phyloP scores from a whole-genome alignment of 129 eudicot genomes.

The Flaveria bidentis region DNA sequence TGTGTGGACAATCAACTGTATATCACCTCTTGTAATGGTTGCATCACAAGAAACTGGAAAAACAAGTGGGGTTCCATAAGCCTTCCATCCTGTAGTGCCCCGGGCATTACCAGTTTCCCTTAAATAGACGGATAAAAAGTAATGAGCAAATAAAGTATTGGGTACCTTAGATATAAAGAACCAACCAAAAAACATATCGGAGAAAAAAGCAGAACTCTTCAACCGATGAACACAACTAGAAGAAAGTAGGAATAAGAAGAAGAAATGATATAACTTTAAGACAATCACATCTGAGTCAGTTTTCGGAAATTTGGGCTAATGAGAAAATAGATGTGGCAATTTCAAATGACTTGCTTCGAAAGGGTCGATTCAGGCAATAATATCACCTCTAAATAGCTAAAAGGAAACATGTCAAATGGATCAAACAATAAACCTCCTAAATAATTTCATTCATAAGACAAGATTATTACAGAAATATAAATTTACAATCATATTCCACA shows the following conservation, averaged over 20 bases:
- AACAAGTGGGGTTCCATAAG: constrained; percentile 91
- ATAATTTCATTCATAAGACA: not conserved
- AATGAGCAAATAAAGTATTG: constrained; percentile 1
- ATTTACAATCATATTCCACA: not conserved
- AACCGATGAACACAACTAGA: not conserved
- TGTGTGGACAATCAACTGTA: constrained; percentile 73
- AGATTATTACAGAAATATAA: not conserved
- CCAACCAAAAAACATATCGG: not conserved
- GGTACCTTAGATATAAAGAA: not conserved
- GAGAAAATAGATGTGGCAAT: not conserved
- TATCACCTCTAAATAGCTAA: not conserved
- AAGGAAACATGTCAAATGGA: not conserved
- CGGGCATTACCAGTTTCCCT: constrained; percentile 65
- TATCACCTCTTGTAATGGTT: constrained; percentile 75
- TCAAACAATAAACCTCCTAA: not conserved
- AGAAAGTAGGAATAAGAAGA: not conserved
- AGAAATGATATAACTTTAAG: too few relatives aligned
- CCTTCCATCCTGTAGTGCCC: constrained; percentile 73
- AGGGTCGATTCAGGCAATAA: not conserved
- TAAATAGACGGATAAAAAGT: not conserved
- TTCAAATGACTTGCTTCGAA: not conserved
- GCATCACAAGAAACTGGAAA: constrained; percentile 73
- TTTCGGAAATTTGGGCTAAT: not conserved
- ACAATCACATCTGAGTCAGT: not conserved
- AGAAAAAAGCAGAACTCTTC: not conserved